Conservation (phyloP, 2,329 filamentous ascomycete genomes). For the Beauveria bassiana region DNA sequence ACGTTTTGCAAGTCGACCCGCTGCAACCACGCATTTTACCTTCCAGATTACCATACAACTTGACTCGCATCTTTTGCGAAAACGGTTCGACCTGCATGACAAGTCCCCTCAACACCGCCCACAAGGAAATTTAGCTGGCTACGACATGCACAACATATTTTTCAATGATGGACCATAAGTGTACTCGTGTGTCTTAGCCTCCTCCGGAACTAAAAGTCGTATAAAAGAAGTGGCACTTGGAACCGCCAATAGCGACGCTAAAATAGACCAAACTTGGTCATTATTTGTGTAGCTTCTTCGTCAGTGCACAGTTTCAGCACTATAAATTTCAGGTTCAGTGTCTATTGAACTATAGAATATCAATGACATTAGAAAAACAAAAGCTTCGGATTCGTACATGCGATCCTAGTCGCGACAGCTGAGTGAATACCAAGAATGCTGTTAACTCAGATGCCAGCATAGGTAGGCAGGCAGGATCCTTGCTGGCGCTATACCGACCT, state of each 20-base stretch:
- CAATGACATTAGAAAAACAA: constrained; percentile 20
- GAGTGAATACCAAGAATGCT: not conserved
- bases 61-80: too few relatives aligned
- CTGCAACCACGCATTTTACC: too few relatives aligned
- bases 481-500: not conserved
- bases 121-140: too few relatives aligned
- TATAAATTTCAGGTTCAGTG: constrained; percentile 8
- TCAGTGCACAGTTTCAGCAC: not conserved
- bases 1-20: too few relatives aligned
- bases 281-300: too few relatives aligned
- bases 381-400: constrained; percentile 20
- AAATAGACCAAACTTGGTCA: too few relatives aligned
- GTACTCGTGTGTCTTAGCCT: not conserved
- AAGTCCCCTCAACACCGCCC: too few relatives aligned
- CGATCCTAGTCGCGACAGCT: not conserved
- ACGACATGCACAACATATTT: too few relatives aligned
- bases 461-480: not conserved
- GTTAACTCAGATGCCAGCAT: not conserved
- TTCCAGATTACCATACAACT: too few relatives aligned
- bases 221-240: not conserved
- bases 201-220: not conserved
- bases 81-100: too few relatives aligned
- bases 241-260: not conserved
- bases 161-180: too few relatives aligned
- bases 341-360: constrained; percentile 12